Evolutionary conservation across 306 rosid genomes (phyloP).

Genomic region (Macrotyloma uniflorum): DNA sequence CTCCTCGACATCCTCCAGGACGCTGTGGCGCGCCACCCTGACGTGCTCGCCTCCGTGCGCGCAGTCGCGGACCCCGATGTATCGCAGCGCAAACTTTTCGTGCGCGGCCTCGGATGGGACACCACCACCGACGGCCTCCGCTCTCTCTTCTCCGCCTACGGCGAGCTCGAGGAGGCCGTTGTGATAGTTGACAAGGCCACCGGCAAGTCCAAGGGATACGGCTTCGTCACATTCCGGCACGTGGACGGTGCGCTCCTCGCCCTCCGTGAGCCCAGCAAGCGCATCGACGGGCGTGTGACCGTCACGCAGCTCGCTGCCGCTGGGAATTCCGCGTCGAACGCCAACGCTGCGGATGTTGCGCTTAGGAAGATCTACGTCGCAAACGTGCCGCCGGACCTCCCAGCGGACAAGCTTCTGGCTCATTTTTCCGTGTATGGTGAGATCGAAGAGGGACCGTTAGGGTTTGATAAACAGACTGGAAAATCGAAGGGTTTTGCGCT

Average conservation of each 20-base stretch:
- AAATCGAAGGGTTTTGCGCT: constrained; percentile 87
- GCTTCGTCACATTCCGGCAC: constrained; percentile 84
- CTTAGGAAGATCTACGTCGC: constrained; percentile 85
- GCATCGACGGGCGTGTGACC: constrained; percentile 92
- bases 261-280: constrained; percentile 92
- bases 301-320: constrained; percentile 98
- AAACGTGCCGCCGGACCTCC: constrained; percentile 87
- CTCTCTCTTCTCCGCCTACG: constrained; percentile 78
- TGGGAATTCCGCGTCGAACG: constrained; percentile 50
- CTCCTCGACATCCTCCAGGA: constrained; percentile 73
- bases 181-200: constrained; percentile 86
- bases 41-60: constrained; percentile 80
- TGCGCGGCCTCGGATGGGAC: constrained; percentile 98
- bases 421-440: constrained; percentile 83
- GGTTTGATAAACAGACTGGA: constrained; percentile 93
- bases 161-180: constrained; percentile 92
- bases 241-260: constrained; percentile 90
- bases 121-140: constrained; percentile 94
- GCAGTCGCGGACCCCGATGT: constrained; percentile 70
- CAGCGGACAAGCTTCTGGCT: constrained; percentile 73
- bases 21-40: constrained; percentile 72
- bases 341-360: constrained; percentile 52
- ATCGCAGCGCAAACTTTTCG: constrained; percentile 89
- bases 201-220: constrained; percentile 87
- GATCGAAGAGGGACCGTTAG: constrained; percentile 95